Conservation (phyloP, 2,329 filamentous ascomycete genomes). For the Ilyonectria mors-panacis region DNA sequence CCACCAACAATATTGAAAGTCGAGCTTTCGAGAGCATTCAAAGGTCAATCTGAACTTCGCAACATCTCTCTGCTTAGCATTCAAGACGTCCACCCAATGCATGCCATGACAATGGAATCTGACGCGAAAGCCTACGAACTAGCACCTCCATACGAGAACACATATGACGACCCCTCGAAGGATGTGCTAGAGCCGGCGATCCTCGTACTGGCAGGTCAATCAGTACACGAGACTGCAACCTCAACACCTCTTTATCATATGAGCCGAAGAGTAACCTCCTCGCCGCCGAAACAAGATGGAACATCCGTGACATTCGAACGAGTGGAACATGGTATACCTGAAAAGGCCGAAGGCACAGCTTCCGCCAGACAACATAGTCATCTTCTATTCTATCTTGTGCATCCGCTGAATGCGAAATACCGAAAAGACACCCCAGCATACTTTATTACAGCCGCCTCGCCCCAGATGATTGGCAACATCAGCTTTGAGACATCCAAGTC, state of each 20-base stretch:
- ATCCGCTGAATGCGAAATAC: constrained; percentile 6
- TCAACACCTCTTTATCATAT: constrained; percentile 31
- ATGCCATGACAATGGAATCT: too few relatives aligned
- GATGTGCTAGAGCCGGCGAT: neutral
- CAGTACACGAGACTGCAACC: constrained; percentile 12
- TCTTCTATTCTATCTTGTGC: constrained; percentile 35
- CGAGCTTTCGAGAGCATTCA: too few relatives aligned
- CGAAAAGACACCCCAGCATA: constrained; percentile 15
- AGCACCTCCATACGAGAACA: too few relatives aligned
- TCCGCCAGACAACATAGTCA: neutral
- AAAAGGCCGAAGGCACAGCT: neutral
- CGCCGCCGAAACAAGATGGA: constrained; percentile 11
- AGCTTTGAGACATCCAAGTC: neutral
- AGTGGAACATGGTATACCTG: constrained; percentile 9
- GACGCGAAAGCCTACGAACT: too few relatives aligned
- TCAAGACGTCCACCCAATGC: too few relatives aligned
- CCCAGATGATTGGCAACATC: constrained; percentile 29
- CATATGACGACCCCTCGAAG: neutral
- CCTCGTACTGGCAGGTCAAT: constrained; percentile 28
- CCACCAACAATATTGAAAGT: too few relatives aligned
- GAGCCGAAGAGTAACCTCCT: constrained; percentile 18
- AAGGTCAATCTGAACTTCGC: too few relatives aligned
- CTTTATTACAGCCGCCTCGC: constrained; percentile 34
- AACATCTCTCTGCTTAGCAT: too few relatives aligned
- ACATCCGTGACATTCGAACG: constrained; percentile 32